A percentile compares a stretch with the other conserved stretches of the same genome.
These are phyloP conservation scores for Candida insectalens DNA, from an alignment of 805 yeast species.

Conservation along the genomic window DNA sequence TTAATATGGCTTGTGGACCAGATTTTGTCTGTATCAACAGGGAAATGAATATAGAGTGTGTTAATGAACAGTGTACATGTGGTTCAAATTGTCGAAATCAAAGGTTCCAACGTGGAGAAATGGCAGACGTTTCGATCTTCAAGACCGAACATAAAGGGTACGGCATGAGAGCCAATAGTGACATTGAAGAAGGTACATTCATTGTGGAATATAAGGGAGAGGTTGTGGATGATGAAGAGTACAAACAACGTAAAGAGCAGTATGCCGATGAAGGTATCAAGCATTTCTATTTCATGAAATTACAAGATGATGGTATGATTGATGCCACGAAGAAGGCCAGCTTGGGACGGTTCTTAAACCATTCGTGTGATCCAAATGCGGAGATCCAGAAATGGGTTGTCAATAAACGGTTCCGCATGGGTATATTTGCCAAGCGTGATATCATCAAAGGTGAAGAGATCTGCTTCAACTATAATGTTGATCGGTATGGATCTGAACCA, in stretches of 20 bases:
- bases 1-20: constrained; percentile 68
- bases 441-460: constrained; percentile 78
- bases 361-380: constrained; percentile 91
- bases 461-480: constrained; percentile 89
- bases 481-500: constrained; percentile 89
- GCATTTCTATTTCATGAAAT: constrained; percentile 94
- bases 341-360: constrained; percentile 87
- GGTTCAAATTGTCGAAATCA: constrained; percentile 80
- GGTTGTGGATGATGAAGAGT: constrained; percentile 74
- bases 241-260: constrained; percentile 60
- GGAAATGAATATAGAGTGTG: constrained; percentile 87
- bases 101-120: constrained; percentile 70
- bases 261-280: constrained; percentile 61
- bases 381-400: constrained; percentile 97
- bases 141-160: constrained; percentile 80
- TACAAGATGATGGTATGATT: constrained; percentile 83
- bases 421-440: constrained; percentile 76
- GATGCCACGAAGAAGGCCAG: constrained; percentile 91
- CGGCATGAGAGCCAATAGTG: constrained; percentile 68
- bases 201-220: constrained; percentile 93
- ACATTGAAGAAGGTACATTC: constrained; percentile 54
- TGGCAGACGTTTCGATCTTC: constrained; percentile 73
- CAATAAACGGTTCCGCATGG: constrained; percentile 84
- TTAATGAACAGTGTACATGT: constrained; percentile 58
- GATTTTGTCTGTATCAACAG: constrained; percentile 88